A percentile compares a stretch with the other conserved stretches of the same genome.
These are phyloP conservation scores for Annulohypoxylon nitens DNA, from an alignment of 495 filamentous ascomycete genomes.

Conservation along the genomic window DNA sequence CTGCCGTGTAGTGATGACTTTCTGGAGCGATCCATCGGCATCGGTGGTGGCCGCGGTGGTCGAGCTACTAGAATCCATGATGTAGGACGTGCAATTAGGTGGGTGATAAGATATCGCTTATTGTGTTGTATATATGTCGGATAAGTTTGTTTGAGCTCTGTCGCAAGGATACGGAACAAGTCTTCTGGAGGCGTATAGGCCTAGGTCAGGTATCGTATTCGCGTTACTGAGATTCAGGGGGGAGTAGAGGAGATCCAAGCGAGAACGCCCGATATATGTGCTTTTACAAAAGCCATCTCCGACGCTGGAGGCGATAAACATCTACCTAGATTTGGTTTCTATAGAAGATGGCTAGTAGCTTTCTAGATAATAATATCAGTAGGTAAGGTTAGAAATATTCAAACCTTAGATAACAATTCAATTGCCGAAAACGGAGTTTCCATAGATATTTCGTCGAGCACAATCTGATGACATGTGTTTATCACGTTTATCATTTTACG, in stretches of 20 bases:
- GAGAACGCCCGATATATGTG: not conserved
- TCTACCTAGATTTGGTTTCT: not conserved
- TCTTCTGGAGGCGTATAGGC: not conserved
- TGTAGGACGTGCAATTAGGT: not conserved
- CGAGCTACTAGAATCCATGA: slow-evolving; percentile 11
- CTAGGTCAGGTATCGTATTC: not conserved
- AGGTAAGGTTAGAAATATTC: not conserved
- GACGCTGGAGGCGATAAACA: not conserved
- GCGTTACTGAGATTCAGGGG: not conserved
- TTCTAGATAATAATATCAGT: slow-evolving; percentile 1
- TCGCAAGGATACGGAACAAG: not conserved
- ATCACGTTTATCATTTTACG: not conserved
- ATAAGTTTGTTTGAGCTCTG: not conserved
- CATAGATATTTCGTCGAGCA: not conserved
- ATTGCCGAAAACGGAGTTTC: not conserved
- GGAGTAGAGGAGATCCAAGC: not conserved
- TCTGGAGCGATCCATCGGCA: slow-evolving; percentile 30
- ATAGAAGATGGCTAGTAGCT: not conserved
- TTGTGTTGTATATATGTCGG: not conserved
- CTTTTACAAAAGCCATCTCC: slow-evolving; percentile 2
- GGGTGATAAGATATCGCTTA: not conserved
- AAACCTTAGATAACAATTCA: slow-evolving; percentile 26
- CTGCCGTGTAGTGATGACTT: slow-evolving; percentile 60
- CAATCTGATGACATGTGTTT: not conserved
- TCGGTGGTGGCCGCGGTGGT: not conserved